A percentile compares a stretch with the other conserved stretches of the same genome.
Evolutionary conservation across 176 grass and related monocot genomes (phyloP).

Genomic region (Avena sativa): DNA sequence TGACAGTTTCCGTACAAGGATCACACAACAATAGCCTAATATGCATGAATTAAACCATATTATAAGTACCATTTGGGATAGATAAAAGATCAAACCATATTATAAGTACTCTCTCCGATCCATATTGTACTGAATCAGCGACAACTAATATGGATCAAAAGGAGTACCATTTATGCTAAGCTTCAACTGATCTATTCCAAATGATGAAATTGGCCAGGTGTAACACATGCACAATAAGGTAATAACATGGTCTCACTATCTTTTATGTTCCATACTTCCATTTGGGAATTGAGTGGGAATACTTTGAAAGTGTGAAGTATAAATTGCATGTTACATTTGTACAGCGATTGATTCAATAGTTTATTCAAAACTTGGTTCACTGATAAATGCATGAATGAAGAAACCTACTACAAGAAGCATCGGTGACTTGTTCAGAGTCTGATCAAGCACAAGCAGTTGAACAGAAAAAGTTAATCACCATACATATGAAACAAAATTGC

Average conservation of each 20-base stretch:
- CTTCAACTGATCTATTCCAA: constrained; percentile 19
- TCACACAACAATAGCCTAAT: background rate
- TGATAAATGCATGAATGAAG: constrained; percentile 1
- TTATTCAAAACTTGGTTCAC: background rate
- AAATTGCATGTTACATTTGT: background rate
- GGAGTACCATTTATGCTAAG: background rate
- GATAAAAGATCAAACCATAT: no score
- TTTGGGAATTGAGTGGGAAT: background rate
- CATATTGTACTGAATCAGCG: no score
- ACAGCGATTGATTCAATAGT: background rate
- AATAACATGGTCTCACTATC: background rate
- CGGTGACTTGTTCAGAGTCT: background rate
- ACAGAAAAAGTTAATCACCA: background rate
- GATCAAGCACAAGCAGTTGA: constrained; percentile 4
- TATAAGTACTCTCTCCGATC: no score
- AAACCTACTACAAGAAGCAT: constrained; percentile 16
- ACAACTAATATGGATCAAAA: no score
- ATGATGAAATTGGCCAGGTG: background rate
- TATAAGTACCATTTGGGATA: no score
- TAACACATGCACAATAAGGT: background rate
- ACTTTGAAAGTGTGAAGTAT: background rate
- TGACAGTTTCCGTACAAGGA: background rate
- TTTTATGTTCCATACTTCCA: constrained; percentile 19
- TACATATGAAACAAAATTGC: constrained; percentile 18
- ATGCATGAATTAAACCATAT: background rate